Percentiles rank a stretch among this genome's conserved stretches.
phyloP scores from a whole-genome alignment of 2,329 filamentous ascomycete species.

The Sporothrix schenckii region DNA sequence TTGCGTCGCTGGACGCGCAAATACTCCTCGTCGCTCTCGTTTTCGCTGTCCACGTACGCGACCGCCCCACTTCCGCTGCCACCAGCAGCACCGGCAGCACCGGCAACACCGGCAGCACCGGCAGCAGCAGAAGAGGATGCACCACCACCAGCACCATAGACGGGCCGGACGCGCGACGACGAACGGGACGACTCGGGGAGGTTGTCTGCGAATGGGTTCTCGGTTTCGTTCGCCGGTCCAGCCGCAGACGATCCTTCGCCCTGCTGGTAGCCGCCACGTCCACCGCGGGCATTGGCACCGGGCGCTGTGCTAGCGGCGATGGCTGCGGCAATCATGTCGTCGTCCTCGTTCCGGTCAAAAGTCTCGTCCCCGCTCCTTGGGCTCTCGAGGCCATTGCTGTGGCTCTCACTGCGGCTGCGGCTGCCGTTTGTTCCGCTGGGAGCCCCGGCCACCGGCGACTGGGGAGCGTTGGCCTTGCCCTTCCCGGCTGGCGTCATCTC shows the following conservation, averaged over 20 bases:
- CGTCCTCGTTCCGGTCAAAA: conserved; percentile 29
- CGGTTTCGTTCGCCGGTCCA: conserved; percentile 18
- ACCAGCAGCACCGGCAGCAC: conserved; percentile 1
- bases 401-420: conserved; percentile 15
- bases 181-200: conserved; percentile 32
- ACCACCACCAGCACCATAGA: conserved; percentile 16
- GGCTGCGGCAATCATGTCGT: conserved; percentile 34
- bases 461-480: conserved; percentile 38
- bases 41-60: conserved; percentile 29
- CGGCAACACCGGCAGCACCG: no score
- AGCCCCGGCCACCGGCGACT: conserved; percentile 29
- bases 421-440: conserved; percentile 31
- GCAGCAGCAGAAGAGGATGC: background rate
- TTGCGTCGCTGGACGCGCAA: conserved; percentile 30
- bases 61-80: conserved; percentile 21
- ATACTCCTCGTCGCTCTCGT: conserved; percentile 33
- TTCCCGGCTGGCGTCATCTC: conserved; percentile 37
- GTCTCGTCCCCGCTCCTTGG: background rate
- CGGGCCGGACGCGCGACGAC: conserved; percentile 30
- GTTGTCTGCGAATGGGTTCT: conserved; percentile 33
- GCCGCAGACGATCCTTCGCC: conserved; percentile 15
- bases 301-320: conserved; percentile 35
- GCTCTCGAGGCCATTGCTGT: conserved; percentile 8
- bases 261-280: background rate
- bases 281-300: conserved; percentile 21